These are phyloP conservation scores for Xenoacremonium recifei DNA, from an alignment of 2,329 filamentous ascomycete genomes.

Conservation along the genomic window DNA sequence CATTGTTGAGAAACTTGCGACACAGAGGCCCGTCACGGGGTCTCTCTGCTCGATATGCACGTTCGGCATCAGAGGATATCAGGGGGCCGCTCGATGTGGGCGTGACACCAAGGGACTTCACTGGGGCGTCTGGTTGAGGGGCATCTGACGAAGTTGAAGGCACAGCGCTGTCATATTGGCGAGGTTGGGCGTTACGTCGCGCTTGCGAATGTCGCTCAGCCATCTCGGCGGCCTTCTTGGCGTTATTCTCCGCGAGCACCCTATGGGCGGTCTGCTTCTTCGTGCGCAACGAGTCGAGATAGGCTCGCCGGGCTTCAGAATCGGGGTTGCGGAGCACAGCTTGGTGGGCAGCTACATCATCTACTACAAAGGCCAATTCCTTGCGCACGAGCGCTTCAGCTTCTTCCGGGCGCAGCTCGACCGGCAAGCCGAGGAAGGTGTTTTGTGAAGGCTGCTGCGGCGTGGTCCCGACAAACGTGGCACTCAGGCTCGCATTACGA, in stretches of 20 bases:
- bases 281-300: slow-evolving; percentile 56
- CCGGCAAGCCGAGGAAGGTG: slow-evolving; percentile 82
- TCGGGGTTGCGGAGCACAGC: slow-evolving; percentile 59
- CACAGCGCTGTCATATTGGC: slow-evolving; percentile 13
- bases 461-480: slow-evolving; percentile 81
- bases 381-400: slow-evolving; percentile 76
- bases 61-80: slow-evolving; percentile 17
- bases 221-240: slow-evolving; percentile 31
- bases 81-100: slow-evolving; percentile 35
- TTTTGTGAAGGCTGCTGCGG: slow-evolving; percentile 95
- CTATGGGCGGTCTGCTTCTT: slow-evolving; percentile 42
- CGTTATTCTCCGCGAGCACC: slow-evolving; percentile 38
- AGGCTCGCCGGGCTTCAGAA: slow-evolving; percentile 57
- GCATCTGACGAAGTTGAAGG: slow-evolving; percentile 15
- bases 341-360: slow-evolving; percentile 72
- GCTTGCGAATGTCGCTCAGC: slow-evolving; percentile 17
- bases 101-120: slow-evolving; percentile 31
- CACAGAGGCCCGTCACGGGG: slow-evolving; percentile 60
- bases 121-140: slow-evolving; percentile 11
- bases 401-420: slow-evolving; percentile 91
- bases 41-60: slow-evolving; percentile 9
- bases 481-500: slow-evolving; percentile 78
- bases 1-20: slow-evolving; percentile 71
- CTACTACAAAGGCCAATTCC: slow-evolving; percentile 73
- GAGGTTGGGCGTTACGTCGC: slow-evolving; percentile 2